phyloP scores from a whole-genome alignment of 257 asterid species.

The Lavandula angustifolia region DNA sequence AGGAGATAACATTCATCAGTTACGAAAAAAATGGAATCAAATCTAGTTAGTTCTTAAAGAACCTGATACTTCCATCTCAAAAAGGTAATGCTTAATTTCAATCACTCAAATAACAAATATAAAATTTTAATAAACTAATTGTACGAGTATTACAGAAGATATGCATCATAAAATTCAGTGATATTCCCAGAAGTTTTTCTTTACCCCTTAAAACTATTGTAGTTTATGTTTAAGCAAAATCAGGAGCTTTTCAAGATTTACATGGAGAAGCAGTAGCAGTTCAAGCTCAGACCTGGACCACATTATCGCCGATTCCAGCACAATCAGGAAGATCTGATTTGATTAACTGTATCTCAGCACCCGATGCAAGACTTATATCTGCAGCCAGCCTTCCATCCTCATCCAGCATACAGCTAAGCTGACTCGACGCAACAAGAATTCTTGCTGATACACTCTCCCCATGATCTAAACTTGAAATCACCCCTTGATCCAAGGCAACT shows the following conservation, averaged over 20 bases:
- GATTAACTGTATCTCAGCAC: constrained; percentile 46
- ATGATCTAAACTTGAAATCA: constrained; percentile 27
- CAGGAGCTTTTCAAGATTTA: constrained; percentile 17
- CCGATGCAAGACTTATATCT: constrained; percentile 43
- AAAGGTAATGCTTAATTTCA: neutral
- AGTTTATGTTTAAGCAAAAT: constrained; percentile 14
- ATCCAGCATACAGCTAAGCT: constrained; percentile 45
- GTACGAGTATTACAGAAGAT: neutral
- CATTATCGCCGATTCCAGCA: constrained; percentile 39
- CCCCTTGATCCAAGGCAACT: constrained; percentile 41
- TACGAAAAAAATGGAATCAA: constrained; percentile 2
- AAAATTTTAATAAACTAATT: neutral
- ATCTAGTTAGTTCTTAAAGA: neutral
- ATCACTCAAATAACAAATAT: neutral
- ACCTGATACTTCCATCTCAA: neutral
- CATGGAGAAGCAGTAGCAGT: constrained; percentile 29
- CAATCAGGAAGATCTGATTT: constrained; percentile 35
- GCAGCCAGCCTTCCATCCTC: constrained; percentile 44
- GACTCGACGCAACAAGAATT: constrained; percentile 45
- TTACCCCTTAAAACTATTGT: constrained; percentile 6
- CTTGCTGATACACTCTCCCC: constrained; percentile 43
- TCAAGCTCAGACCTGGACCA: constrained; percentile 50
- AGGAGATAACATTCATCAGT: neutral
- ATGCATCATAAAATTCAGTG: constrained; percentile 2
- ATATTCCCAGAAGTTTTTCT: constrained; percentile 11